Percentiles rank a stretch among this genome's conserved stretches.
phyloP scores from a whole-genome alignment of 148 eudicot genomes.

The Diospyros kaki region DNA sequence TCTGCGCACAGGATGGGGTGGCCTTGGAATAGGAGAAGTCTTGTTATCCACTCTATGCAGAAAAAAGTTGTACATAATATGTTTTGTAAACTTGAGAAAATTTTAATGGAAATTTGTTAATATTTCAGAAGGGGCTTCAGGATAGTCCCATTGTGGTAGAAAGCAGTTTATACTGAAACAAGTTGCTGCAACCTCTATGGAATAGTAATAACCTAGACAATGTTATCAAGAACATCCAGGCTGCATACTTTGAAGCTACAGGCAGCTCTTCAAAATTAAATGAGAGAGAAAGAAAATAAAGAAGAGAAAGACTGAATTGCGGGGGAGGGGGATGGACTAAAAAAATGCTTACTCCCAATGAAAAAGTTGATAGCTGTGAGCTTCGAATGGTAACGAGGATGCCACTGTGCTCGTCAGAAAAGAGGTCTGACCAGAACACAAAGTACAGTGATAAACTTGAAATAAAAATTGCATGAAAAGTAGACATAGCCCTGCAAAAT shows the following conservation, averaged over 20 bases:
- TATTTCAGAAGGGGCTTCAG: too few species aligned
- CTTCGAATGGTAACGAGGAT: slow-evolving; percentile 61
- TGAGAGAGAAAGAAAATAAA: neutral
- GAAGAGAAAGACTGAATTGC: neutral
- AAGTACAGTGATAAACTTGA: slow-evolving; percentile 80
- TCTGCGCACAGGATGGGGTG: neutral
- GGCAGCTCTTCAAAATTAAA: neutral
- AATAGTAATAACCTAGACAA: too few species aligned
- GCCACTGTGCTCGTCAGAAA: slow-evolving; percentile 48
- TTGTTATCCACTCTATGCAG: neutral
- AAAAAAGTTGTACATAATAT: neutral
- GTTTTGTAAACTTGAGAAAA: neutral
- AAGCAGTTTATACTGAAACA: too few species aligned
- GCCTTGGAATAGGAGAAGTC: neutral
- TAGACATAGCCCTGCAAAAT: slow-evolving; percentile 69
- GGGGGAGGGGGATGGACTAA: neutral
- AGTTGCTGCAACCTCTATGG: too few species aligned
- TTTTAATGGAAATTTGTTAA: neutral
- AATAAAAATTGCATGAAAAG: slow-evolving; percentile 88
- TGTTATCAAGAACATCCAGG: neutral
- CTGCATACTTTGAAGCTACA: neutral
- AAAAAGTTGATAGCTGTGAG: slow-evolving; percentile 77
- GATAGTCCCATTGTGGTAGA: too few species aligned
- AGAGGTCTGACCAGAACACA: slow-evolving; percentile 93
- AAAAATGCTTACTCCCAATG: slow-evolving; percentile 69